Percentiles rank a stretch among this genome's conserved stretches.
phyloP scores from a whole-genome alignment of 2,329 filamentous ascomycete species.

The Trichoderma sp. region DNA sequence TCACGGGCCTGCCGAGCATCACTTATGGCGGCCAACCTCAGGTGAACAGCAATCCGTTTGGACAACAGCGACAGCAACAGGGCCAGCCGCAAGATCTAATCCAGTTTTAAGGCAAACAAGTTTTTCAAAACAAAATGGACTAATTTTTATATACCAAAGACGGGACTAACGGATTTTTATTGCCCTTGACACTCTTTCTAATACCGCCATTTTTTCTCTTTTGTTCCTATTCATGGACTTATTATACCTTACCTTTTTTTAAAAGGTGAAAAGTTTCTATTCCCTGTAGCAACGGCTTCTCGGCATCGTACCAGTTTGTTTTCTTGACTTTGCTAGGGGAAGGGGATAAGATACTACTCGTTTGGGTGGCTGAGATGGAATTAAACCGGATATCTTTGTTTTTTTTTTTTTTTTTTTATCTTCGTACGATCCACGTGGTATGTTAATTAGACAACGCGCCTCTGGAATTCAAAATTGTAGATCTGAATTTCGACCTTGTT shows the following conservation, averaged over 20 bases:
- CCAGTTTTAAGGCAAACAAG: constrained; percentile 51
- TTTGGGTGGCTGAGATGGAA: constrained; percentile 16
- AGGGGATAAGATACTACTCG: constrained; percentile 7
- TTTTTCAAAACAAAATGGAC: not conserved
- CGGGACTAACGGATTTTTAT: not conserved
- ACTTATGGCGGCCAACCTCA: constrained; percentile 51
- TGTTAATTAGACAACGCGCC: constrained; percentile 33
- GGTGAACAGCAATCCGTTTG: constrained; percentile 56
- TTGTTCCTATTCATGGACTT: not conserved
- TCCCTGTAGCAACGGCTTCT: constrained; percentile 4
- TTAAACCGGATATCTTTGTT: constrained; percentile 11
- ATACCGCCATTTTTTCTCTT: constrained; percentile 4
- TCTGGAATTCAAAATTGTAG: constrained; percentile 34
- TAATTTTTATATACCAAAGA: constrained; percentile 11
- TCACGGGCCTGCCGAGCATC: constrained; percentile 68
- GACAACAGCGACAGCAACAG: constrained; percentile 47
- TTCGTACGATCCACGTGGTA: constrained; percentile 17
- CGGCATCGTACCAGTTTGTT: not conserved
- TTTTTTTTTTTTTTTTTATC: not conserved
- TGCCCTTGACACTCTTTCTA: constrained; percentile 13
- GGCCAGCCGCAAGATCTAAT: constrained; percentile 58
- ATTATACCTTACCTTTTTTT: not conserved
- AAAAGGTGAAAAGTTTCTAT: constrained; percentile 6
- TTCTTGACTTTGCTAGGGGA: constrained; percentile 3
- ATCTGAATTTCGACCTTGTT: constrained; percentile 29